Evolutionary conservation across 1,284 basidiomycete species (phyloP), one percentile per base, ranked within the genome.

Genomic region (Spongispora temasekensis): DNA sequence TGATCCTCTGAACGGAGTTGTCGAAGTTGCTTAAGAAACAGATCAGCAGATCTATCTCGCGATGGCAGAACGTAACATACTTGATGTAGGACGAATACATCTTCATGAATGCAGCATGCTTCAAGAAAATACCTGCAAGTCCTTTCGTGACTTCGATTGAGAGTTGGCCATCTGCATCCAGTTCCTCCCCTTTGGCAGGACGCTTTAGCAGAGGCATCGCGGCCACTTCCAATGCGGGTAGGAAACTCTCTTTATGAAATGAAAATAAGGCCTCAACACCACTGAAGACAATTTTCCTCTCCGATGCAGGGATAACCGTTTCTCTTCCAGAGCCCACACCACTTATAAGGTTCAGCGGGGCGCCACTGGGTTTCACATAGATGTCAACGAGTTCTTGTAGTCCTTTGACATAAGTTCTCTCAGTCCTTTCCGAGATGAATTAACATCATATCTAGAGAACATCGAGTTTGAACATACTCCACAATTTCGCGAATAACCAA

Each of bases 1-100:
- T 90, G 70, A 97, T 87, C 55, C 94, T 87, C 64, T 93, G 86
- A 17, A 95, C 84, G 3, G 94, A 91, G 70, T 90, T 93, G 74
- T 97, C 95, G 75, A 97, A 97, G 74, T 96, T 95, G 77, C 93
- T 93, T 67, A 35, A 51, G 59, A 56, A 40, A 32, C 2, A 56
- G 46, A 56, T 66, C 46, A 65, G 63, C 35, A 53, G 55, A 53
- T 55, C n/a, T 10, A 25, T 48, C 15, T 40, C 59, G 57, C 56
- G 32, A 25, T 34, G 15, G 42, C 35, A 61, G 53, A 58, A 62
- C 51, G 30, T 4, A 30, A 82, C 91, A 72, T 73, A 94, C 91
- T 96, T 97, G 82, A 97, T 97, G 75, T 97, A 98, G 42, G 91
- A 92, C 53, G 94, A 95, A 76, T 98, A 98, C 89, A 98, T 95